phyloP scores from a whole-genome alignment of 495 filamentous ascomycete species.

The Jackrogersella minutella region DNA sequence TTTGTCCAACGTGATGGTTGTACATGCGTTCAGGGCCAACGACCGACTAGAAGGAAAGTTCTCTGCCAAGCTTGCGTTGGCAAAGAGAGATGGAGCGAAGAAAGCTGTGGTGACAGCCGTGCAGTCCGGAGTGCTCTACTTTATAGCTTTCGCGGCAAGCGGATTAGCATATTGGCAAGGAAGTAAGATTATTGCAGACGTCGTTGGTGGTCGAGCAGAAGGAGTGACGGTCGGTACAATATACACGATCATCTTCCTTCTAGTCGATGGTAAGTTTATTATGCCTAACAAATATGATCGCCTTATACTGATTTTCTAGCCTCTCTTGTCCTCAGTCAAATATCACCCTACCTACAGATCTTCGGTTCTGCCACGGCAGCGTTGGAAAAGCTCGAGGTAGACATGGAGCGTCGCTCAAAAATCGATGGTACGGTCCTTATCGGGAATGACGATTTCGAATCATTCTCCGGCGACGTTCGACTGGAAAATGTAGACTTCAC shows the following conservation, averaged over 20 bases:
- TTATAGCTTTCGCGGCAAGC: slow-evolving; percentile 70
- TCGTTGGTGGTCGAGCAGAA: slow-evolving; percentile 49
- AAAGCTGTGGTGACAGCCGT: slow-evolving; percentile 66
- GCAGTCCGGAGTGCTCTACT: slow-evolving; percentile 72
- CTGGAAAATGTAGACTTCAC: slow-evolving; percentile 65
- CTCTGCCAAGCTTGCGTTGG: slow-evolving; percentile 52
- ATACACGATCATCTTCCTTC: slow-evolving; percentile 72
- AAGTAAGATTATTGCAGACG: slow-evolving; percentile 59
- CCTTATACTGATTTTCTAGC: slow-evolving; percentile 49
- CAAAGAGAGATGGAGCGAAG: slow-evolving; percentile 61
- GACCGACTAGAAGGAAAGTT: slow-evolving; percentile 62
- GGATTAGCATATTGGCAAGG: slow-evolving; percentile 75
- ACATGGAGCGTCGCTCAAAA: slow-evolving; percentile 60
- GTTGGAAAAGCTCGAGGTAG: slow-evolving; percentile 52
- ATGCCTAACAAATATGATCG: background rate
- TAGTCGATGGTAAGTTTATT: slow-evolving; percentile 65
- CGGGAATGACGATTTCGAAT: slow-evolving; percentile 47
- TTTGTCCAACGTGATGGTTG: slow-evolving; percentile 55
- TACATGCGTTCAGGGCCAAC: slow-evolving; percentile 59
- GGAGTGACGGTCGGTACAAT: slow-evolving; percentile 62
- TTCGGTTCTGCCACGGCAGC: slow-evolving; percentile 64
- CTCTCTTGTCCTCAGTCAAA: slow-evolving; percentile 67
- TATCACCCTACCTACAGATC: slow-evolving; percentile 68
- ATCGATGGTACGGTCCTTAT: slow-evolving; percentile 57
- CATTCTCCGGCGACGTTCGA: slow-evolving; percentile 55